Percentiles rank a stretch among this genome's conserved stretches.
These are phyloP conservation scores for Lactarius akahatsu DNA, from an alignment of 768 basidiomycete genomes.

Conservation along the genomic window DNA sequence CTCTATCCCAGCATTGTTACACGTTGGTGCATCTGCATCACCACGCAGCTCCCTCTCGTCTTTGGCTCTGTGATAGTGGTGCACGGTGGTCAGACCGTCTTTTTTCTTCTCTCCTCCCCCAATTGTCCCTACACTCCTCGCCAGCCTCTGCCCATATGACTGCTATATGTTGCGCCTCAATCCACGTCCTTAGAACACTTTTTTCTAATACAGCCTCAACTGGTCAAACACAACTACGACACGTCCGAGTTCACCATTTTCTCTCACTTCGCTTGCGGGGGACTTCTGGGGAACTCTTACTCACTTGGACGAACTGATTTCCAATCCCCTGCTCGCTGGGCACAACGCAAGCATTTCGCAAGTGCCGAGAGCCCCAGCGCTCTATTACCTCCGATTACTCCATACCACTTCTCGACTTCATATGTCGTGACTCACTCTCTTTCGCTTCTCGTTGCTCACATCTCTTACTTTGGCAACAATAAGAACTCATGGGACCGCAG, in stretches of 20 bases:
- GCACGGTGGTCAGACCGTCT: neutral
- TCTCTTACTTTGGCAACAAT: neutral
- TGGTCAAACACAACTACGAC: neutral
- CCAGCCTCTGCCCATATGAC: neutral
- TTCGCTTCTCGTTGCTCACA: neutral
- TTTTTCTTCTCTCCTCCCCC: neutral
- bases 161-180: neutral
- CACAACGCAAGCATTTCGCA: neutral
- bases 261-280: neutral
- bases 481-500: neutral
- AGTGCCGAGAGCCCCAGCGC: neutral
- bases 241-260: neutral
- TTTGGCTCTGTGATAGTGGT: constrained; percentile 2
- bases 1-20: neutral
- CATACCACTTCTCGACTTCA: neutral
- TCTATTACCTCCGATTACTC: neutral
- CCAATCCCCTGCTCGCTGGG: neutral
- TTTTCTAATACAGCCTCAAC: neutral
- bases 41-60: constrained; percentile 5
- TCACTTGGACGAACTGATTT: neutral
- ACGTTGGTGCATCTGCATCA: neutral
- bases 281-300: neutral
- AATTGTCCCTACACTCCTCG: neutral
- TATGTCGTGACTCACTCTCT: neutral
- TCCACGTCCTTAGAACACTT: neutral